Conservation (phyloP, 495 filamentous ascomycete genomes). For the Aspergillus cristatus region DNA sequence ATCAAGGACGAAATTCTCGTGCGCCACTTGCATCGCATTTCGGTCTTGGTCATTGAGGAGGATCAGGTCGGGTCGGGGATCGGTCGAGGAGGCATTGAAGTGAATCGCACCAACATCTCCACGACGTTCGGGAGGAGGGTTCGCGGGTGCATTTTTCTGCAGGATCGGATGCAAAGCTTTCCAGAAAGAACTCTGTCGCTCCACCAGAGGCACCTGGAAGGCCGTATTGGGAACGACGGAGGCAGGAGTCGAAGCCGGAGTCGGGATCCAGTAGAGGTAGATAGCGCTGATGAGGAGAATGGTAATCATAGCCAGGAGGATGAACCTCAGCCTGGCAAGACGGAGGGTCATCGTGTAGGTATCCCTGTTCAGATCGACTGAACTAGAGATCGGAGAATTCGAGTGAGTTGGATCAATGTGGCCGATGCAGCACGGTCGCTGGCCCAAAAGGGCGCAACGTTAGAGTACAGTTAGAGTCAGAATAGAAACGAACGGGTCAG, state of each 20-base stretch:
- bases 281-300: constrained; percentile 28
- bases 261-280: constrained; percentile 33
- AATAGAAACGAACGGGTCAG: not conserved
- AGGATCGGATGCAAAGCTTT: constrained; percentile 28
- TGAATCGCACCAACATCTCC: constrained; percentile 13
- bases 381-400: no score
- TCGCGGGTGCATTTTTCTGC: constrained; percentile 22
- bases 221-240: constrained; percentile 29
- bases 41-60: constrained; percentile 22
- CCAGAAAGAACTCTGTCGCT: constrained; percentile 34
- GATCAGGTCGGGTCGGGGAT: constrained; percentile 27
- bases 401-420: no score
- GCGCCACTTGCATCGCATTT: constrained; percentile 28
- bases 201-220: constrained; percentile 26
- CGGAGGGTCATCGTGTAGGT: constrained; percentile 19
- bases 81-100: constrained; percentile 26
- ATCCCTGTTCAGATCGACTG: no score
- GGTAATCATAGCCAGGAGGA: constrained; percentile 19
- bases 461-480: no score
- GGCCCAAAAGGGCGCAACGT: no score
- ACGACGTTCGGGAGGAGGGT: constrained; percentile 18
- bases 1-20: constrained; percentile 34
- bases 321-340: constrained; percentile 23
- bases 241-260: constrained; percentile 25
- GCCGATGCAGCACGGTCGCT: no score